Evolutionary conservation across 306 rosid species (phyloP).

Genomic region (Quercus ilex): DNA sequence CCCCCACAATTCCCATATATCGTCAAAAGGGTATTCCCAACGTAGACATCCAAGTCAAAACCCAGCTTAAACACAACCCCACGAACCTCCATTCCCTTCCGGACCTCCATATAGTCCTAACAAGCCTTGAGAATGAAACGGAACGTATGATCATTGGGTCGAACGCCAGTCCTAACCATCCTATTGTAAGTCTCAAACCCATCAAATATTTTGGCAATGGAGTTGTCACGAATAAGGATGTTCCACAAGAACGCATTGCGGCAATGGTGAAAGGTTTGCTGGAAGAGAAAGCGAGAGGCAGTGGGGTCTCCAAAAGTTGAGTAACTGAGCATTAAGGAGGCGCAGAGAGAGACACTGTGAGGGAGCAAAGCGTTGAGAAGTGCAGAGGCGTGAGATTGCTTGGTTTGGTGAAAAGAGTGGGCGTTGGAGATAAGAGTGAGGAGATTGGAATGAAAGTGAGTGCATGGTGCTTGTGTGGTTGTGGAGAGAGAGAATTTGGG

Average conservation of each 20-base stretch:
- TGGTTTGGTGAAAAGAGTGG: constrained; percentile 58
- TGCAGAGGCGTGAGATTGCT: constrained; percentile 65
- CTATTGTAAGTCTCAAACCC: constrained; percentile 51
- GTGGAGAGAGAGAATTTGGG: constrained; percentile 16
- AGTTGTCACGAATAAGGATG: constrained; percentile 63
- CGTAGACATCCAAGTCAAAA: constrained; percentile 60
- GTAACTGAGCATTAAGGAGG: constrained; percentile 70
- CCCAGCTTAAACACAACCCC: constrained; percentile 63
- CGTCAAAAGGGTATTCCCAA: constrained; percentile 71
- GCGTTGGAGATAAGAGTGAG: constrained; percentile 48
- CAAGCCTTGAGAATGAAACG: constrained; percentile 74
- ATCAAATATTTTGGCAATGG: constrained; percentile 46
- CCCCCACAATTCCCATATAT: constrained; percentile 56
- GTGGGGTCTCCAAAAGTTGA: constrained; percentile 44
- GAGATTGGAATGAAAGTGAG: constrained; percentile 30
- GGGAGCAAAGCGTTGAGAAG: constrained; percentile 61
- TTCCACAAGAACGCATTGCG: constrained; percentile 71
- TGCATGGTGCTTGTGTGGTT: not conserved
- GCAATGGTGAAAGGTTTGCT: constrained; percentile 34
- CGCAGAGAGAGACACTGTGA: constrained; percentile 56
- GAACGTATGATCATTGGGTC: constrained; percentile 62
- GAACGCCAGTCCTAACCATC: constrained; percentile 57
- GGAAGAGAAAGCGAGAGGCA: constrained; percentile 43
- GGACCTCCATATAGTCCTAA: constrained; percentile 44
- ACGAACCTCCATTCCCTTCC: constrained; percentile 76